Evolutionary conservation across 2,329 filamentous ascomycete species (phyloP), one percentile per base, ranked within the genome.

Genomic region (Colletotrichum sp.): DNA sequence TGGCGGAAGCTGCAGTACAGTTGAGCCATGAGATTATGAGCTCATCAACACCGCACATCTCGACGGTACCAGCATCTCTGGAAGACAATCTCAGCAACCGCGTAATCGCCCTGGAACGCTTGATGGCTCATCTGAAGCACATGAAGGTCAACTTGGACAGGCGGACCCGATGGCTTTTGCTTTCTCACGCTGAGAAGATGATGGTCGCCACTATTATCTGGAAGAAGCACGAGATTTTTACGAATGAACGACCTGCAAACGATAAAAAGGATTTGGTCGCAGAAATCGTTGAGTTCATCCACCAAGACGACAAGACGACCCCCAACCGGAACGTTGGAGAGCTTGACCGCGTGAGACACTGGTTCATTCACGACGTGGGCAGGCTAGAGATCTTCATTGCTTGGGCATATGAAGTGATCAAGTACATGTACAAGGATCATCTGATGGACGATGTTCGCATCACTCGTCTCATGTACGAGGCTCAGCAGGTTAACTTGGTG

Each of bases 101-200:
- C 68, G 91, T 93, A 18, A 90, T 91, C 70, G 95, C 95, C 30
- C 86, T 99, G 59, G 91, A 93, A 77, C 93, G 94, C 72, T 89
- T 99, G 68, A 95, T 95, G 70, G 86, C 88, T 4, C 92, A 97
- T 79, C 86, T 99, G 15, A 90, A 90, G 77, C 89, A 90, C 8
- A 92, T 93, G 36, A 93, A 92, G 76, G 89, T 92, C 30, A 87
- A 91, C 4, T 84, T 99, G 8, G 92, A 94, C 78, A 91, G 92
- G 55, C 87, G 86, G 28, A 93, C 93, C 2, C 92, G 93, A 79
- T 99, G 96, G 96, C 89, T 90, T 77, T 85, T 99, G 36, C 87
- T 99, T n/a, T 95, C 93, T 89, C 93, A 96, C 81, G 96, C 96
- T 0, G 97, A 99, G 84, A 98, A 96, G 84, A 90, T 99, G 86